Evolutionary conservation across 2,329 filamentous ascomycete species (phyloP), one percentile per base, ranked within the genome.

Genomic region (Aureobasidium uvarum): DNA sequence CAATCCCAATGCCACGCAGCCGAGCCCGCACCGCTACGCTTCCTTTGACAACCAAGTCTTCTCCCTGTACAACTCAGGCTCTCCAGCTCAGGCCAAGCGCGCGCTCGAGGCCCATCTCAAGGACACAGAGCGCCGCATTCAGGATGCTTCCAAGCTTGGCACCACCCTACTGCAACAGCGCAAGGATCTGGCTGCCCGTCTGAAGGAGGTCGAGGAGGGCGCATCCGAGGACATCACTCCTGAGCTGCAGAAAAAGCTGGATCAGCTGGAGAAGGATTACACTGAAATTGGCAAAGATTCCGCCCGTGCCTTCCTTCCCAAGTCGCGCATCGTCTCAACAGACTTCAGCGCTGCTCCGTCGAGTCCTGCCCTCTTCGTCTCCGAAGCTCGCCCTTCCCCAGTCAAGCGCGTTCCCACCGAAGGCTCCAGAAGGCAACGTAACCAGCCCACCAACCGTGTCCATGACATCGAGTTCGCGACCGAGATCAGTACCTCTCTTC

Each of bases 391-490:
- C 2, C n/a, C 58, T 20, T 97, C 94, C 28, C 94, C 94, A 2
- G 92, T 91, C 50, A 99, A 98, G 79, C 58, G 58, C 45, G 31
- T 38, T 14, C 83, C 96, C 68, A 90, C 84, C 71, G 90, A 95
- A 10, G 94, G 91, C 70, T 74, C 73, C 5, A 86, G 94, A 70
- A 95, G 93, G 75, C 85, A 95, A 74, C 86, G 95, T 65, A 98
- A 98, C 71, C 94, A 97, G 74, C 90, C 91, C 2, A 86, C 89
- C 11, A 95, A 88, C 74, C 88, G 93, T 60, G 89, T 96, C 14
- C 92, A 98, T 75, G 95, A 99, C 73, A 96, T 99, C 74, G 92
- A 97, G 72, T 96, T 99, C 74, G 95, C 94, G n/a, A 93, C 95
- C 59, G 94, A 99, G 74, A 97, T 99, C 72, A 97, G 92, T 74